Percentiles rank a stretch among this genome's conserved stretches.
Conservation (phyloP, 2,329 filamentous ascomycete genomes). For the Stachybotrys chartarum region DNA sequence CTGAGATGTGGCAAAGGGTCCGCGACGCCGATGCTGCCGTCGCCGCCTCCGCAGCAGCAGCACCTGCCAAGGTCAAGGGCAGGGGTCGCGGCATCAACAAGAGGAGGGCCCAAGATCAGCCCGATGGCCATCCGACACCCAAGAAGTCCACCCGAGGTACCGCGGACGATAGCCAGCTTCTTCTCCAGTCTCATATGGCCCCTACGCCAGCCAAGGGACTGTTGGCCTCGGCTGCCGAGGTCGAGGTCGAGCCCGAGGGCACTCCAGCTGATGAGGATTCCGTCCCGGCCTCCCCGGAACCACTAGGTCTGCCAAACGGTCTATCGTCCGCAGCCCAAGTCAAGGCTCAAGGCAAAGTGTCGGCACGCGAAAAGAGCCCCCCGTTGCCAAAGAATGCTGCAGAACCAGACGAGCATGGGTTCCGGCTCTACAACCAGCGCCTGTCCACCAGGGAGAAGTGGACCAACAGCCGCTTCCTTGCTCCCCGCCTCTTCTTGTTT, state of each 20-base stretch:
- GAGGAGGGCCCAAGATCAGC: constrained; percentile 42
- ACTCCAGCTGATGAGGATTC: constrained; percentile 28
- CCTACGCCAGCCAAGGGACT: constrained; percentile 29
- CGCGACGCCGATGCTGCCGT: constrained; percentile 29
- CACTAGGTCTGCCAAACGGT: constrained; percentile 18
- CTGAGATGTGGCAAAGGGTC: constrained; percentile 31
- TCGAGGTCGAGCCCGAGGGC: constrained; percentile 24
- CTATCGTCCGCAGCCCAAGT: constrained; percentile 12
- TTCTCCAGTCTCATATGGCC: constrained; percentile 14
- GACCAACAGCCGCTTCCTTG: constrained; percentile 46
- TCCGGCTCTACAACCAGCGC: constrained; percentile 33
- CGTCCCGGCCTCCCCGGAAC: constrained; percentile 27
- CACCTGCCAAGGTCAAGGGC: constrained; percentile 22
- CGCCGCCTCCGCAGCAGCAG: constrained; percentile 17
- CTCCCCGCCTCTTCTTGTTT: constrained; percentile 39
- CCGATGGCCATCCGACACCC: constrained; percentile 39
- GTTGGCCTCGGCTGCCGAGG: constrained; percentile 30
- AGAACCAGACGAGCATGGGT: constrained; percentile 45
- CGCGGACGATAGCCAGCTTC: constrained; percentile 16
- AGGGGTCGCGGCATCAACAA: constrained; percentile 31
- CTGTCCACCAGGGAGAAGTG: constrained; percentile 34
- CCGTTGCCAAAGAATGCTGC: constrained; percentile 29
- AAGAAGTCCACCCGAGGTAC: constrained; percentile 37
- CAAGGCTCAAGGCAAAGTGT: constrained; percentile 19
- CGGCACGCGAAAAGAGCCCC: constrained; percentile 29